Evolutionary conservation across 2,329 filamentous ascomycete genomes (phyloP).

Genomic region (Dactylella cylindrospora): DNA sequence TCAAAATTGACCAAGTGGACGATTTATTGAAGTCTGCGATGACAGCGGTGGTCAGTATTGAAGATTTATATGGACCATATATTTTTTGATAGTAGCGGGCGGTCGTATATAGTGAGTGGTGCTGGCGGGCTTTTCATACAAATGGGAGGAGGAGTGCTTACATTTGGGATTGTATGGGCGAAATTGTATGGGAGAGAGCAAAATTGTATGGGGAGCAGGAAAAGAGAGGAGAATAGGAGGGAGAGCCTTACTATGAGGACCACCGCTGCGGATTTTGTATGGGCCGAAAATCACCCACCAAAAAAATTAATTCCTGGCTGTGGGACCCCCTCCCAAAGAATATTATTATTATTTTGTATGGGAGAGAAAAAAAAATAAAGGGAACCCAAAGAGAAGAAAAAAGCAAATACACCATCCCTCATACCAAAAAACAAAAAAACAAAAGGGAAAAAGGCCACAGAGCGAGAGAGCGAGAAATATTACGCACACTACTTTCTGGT

Average conservation of each 20-base stretch:
- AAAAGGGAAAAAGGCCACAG: not conserved
- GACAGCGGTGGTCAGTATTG: constrained; percentile 8
- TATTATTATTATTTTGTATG: no score
- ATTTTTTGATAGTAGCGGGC: not conserved
- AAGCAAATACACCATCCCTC: constrained; percentile 25
- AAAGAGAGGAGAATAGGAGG: constrained; percentile 29
- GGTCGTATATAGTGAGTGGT: not conserved
- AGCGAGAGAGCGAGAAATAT: constrained; percentile 32
- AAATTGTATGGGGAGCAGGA: constrained; percentile 38
- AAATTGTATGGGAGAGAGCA: constrained; percentile 37
- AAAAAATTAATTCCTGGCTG: constrained; percentile 10
- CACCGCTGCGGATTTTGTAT: constrained; percentile 19
- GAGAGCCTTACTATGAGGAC: constrained; percentile 22
- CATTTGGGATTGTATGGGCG: constrained; percentile 38
- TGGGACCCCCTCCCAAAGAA: constrained; percentile 30
- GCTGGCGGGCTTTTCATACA: no score
- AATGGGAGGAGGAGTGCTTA: constrained; percentile 29
- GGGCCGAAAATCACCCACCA: constrained; percentile 19
- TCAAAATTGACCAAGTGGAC: constrained; percentile 2
- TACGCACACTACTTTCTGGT: no score
- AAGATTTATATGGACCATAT: constrained; percentile 13
- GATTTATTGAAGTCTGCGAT: constrained; percentile 4
- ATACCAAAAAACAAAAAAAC: not conserved
- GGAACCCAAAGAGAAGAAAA: no score
- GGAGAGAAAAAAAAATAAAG: no score